These are phyloP conservation scores for Anacardium occidentale DNA, from an alignment of 345 rosid genomes.

Conservation along the genomic window DNA sequence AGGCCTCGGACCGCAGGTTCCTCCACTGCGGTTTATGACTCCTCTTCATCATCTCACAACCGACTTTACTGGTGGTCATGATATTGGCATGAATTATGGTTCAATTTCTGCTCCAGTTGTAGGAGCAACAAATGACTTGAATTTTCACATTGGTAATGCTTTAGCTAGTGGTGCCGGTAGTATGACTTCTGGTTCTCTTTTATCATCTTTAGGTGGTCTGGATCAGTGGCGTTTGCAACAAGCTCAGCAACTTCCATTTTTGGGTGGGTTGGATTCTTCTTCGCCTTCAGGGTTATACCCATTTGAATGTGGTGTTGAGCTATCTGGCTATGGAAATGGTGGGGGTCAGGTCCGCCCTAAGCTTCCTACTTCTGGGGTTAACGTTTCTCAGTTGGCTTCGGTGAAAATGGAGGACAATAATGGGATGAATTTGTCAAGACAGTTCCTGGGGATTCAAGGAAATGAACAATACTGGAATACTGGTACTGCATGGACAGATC, in stretches of 20 bases:
- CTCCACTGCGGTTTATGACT: conserved; percentile 48
- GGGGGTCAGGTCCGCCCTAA: conserved; percentile 39
- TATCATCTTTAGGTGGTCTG: conserved; percentile 34
- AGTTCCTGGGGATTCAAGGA: conserved; percentile 45
- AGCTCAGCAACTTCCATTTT: conserved; percentile 46
- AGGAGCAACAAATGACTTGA: conserved; percentile 43
- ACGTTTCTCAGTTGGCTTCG: conserved; percentile 36
- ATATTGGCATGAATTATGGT: conserved; percentile 48
- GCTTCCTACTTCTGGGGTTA: conserved; percentile 26
- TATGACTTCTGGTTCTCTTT: conserved; percentile 30
- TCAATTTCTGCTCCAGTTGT: conserved; percentile 28
- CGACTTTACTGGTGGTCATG: conserved; percentile 32
- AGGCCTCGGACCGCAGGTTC: conserved; percentile 46
- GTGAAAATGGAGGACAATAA: conserved; percentile 66
- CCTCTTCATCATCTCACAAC: conserved; percentile 46
- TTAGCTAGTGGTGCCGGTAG: conserved; percentile 28
- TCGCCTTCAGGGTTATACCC: conserved; percentile 37
- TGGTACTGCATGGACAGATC: conserved; percentile 51
- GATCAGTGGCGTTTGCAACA: conserved; percentile 60
- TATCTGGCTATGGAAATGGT: conserved; percentile 30
- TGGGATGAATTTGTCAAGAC: conserved; percentile 51
- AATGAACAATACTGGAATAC: conserved; percentile 45
- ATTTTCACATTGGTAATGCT: conserved; percentile 38
- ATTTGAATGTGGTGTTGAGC: conserved; percentile 43
- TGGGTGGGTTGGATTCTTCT: conserved; percentile 50